phyloP scores from a whole-genome alignment of 2,329 filamentous ascomycete species.

The Penicillium sp. region DNA sequence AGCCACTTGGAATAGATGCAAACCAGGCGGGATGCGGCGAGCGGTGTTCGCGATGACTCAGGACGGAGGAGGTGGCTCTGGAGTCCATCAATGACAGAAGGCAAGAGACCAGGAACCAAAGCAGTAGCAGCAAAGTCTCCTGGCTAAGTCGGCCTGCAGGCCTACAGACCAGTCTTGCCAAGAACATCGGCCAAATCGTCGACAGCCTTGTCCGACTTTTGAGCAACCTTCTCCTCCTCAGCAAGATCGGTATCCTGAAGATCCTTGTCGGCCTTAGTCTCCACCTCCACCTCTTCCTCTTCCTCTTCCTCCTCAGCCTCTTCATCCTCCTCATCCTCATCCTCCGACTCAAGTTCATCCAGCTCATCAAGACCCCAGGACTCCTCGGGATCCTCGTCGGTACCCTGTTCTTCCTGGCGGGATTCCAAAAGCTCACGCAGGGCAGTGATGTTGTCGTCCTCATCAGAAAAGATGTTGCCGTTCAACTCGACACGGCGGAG shows the following conservation, averaged over 20 bases:
- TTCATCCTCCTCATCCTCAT: slow-evolving; percentile 66
- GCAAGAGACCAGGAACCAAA: slow-evolving; percentile 5
- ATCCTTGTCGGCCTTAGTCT: slow-evolving; percentile 59
- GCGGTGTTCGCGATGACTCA: background rate
- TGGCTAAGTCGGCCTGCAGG: slow-evolving; percentile 4
- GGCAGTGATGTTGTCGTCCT: slow-evolving; percentile 67
- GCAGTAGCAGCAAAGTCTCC: background rate
- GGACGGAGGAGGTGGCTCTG: slow-evolving; percentile 7
- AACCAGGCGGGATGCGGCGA: no score
- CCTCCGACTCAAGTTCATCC: slow-evolving; percentile 72
- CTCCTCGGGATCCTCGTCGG: slow-evolving; percentile 67
- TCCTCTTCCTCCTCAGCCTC: slow-evolving; percentile 69
- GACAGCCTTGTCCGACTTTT: slow-evolving; percentile 75
- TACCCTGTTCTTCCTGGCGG: slow-evolving; percentile 68
- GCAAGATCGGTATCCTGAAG: slow-evolving; percentile 62
- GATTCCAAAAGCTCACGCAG: slow-evolving; percentile 70
- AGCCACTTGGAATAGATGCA: slow-evolving; percentile 3
- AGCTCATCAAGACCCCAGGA: slow-evolving; percentile 83
- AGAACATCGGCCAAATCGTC: slow-evolving; percentile 75
- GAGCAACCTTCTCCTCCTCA: slow-evolving; percentile 61
- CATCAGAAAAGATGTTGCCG: slow-evolving; percentile 90
- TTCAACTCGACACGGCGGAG: slow-evolving; percentile 89
- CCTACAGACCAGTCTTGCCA: slow-evolving; percentile 59
- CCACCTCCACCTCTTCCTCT: slow-evolving; percentile 56
- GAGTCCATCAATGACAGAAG: slow-evolving; percentile 1